phyloP scores from a whole-genome alignment of 164 flowering plant genomes.

The Amborella trichopoda region DNA sequence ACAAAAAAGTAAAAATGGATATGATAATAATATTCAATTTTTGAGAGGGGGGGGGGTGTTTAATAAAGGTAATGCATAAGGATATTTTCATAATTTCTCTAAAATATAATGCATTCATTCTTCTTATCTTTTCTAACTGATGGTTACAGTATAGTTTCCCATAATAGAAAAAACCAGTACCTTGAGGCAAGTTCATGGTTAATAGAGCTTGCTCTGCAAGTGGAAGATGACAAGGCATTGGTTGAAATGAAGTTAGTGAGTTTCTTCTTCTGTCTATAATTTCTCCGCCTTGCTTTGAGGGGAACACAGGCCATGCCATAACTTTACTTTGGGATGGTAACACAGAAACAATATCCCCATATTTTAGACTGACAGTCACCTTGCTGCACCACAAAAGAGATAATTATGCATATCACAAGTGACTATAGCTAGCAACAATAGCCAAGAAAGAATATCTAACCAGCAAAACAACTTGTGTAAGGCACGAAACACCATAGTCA shows the following conservation, averaged over 20 bases:
- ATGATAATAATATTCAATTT: too few species aligned
- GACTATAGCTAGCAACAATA: neutral
- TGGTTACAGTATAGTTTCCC: neutral
- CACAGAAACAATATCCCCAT: slow-evolving; percentile 55
- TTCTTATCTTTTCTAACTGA: too few species aligned
- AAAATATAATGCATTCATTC: too few species aligned
- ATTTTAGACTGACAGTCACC: slow-evolving; percentile 67
- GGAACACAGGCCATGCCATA: slow-evolving; percentile 61
- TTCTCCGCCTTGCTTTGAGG: slow-evolving; percentile 18
- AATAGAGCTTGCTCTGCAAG: slow-evolving; percentile 85
- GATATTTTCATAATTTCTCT: too few species aligned
- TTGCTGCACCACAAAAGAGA: slow-evolving; percentile 39
- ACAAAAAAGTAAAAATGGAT: too few species aligned
- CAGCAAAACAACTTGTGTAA: too few species aligned
- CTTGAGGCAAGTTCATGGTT: slow-evolving; percentile 81
- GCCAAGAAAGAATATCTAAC: neutral
- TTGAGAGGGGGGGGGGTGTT: too few species aligned
- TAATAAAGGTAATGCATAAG: too few species aligned
- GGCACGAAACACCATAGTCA: too few species aligned
- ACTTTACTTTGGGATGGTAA: slow-evolving; percentile 63
- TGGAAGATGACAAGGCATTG: slow-evolving; percentile 52
- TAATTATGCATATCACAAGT: neutral
- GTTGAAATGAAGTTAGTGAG: slow-evolving; percentile 19
- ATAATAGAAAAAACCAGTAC: slow-evolving; percentile 13
- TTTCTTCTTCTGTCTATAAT: slow-evolving; percentile 26